A percentile compares a stretch with the other conserved stretches of the same genome.
These are phyloP conservation scores for Wilhelminamyces savonicus DNA, from an alignment of 805 yeast species.

Conservation along the genomic window DNA sequence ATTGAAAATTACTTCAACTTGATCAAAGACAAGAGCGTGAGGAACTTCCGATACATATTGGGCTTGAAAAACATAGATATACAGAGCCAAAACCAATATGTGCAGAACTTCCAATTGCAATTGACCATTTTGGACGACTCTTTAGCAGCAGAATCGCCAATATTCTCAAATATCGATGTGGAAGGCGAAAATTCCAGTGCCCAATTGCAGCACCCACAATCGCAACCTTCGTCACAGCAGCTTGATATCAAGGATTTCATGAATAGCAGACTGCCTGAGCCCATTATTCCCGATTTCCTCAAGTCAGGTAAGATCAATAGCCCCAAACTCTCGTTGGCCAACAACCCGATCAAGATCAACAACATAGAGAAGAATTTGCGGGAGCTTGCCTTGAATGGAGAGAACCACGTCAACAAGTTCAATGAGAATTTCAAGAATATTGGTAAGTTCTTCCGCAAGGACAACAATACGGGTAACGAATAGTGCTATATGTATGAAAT, in stretches of 20 bases:
- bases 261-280: not conserved
- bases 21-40: conserved; percentile 56
- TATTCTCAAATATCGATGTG: conserved; percentile 27
- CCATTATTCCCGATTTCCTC: not conserved
- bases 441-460: conserved; percentile 46
- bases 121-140: conserved; percentile 19
- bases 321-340: conserved; percentile 19
- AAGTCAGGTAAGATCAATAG: conserved; percentile 15
- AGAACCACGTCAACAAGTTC: conserved; percentile 54
- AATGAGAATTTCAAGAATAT: conserved; percentile 62
- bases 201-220: conserved; percentile 8
- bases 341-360: conserved; percentile 30
- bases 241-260: conserved; percentile 6
- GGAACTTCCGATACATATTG: conserved; percentile 61
- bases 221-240: conserved; percentile 8
- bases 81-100: conserved; percentile 18
- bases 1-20: conserved; percentile 60
- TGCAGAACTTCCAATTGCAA: conserved; percentile 33
- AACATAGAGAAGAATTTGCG: conserved; percentile 40
- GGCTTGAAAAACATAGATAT: conserved; percentile 51
- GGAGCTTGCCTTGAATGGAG: conserved; percentile 45
- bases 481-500: too few relatives aligned
- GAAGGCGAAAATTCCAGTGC: conserved; percentile 12
- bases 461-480: too few relatives aligned
- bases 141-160: conserved; percentile 22